Conservation (phyloP, 306 rosid genomes). For the Begonia peltatifolia region DNA sequence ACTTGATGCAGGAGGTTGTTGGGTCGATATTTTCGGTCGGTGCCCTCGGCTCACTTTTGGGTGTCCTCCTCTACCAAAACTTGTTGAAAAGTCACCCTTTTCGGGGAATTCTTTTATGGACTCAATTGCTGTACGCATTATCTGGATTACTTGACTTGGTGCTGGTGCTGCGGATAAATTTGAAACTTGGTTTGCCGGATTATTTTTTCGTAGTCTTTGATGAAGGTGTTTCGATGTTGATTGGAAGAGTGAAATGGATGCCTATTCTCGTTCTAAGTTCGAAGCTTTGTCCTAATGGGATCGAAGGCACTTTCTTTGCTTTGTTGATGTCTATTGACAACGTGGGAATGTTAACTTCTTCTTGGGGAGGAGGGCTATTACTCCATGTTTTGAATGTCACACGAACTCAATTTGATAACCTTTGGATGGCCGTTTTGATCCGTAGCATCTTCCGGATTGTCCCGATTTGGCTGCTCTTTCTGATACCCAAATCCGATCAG, state of each 20-base stretch:
- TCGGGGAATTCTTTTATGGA: slow-evolving; percentile 74
- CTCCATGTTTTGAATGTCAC: slow-evolving; percentile 60
- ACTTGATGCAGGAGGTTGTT: slow-evolving; percentile 39
- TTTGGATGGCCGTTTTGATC: slow-evolving; percentile 73
- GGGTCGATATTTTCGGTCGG: slow-evolving; percentile 67
- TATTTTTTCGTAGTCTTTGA: slow-evolving; percentile 57
- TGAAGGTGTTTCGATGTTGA: slow-evolving; percentile 62
- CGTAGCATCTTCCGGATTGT: slow-evolving; percentile 46
- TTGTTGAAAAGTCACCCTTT: slow-evolving; percentile 64
- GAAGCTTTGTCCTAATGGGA: slow-evolving; percentile 77
- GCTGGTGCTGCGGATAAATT: slow-evolving; percentile 41
- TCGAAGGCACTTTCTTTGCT: slow-evolving; percentile 84
- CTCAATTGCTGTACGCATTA: slow-evolving; percentile 50
- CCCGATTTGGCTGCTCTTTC: slow-evolving; percentile 56
- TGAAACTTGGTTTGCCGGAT: slow-evolving; percentile 60
- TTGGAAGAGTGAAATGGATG: slow-evolving; percentile 72
- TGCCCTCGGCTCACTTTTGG: slow-evolving; percentile 59
- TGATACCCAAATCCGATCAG: slow-evolving; percentile 68
- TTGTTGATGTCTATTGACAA: slow-evolving; percentile 79
- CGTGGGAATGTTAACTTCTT: slow-evolving; percentile 50
- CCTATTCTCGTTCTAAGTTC: slow-evolving; percentile 79
- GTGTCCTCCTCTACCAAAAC: slow-evolving; percentile 73
- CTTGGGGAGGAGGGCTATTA: slow-evolving; percentile 72
- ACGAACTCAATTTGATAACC: slow-evolving; percentile 45
- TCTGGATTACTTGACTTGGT: slow-evolving; percentile 67